Evolutionary conservation across 192 early-diverging fungal genomes (phyloP), one percentile per base, ranked within the genome.

Genomic region (Linderina pennispora): DNA sequence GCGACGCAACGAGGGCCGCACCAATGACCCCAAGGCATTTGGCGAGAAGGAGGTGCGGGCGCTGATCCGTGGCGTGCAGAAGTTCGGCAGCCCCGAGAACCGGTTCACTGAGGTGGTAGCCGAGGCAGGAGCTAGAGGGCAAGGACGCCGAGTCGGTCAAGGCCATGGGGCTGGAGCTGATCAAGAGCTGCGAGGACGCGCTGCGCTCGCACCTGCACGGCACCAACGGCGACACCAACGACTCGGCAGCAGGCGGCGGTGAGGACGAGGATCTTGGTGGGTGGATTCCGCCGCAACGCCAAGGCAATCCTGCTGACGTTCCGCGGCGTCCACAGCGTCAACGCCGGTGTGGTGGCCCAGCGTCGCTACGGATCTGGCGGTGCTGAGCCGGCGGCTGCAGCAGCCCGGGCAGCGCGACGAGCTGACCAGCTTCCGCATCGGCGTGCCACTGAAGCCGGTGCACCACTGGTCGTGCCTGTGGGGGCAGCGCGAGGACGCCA

Each of bases 401-500:
- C 57, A 58, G 53, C 56, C 75, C 0, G 42, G 47, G 20, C 15
- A 62, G 50, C 58, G 55, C 26, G 43, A 74, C 8, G 82, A 88
- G 26, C 55, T 72, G 9, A 65, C 72, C 1, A 83, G 82, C 49
- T 99, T 95, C 72, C 74, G 94, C 11, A 62, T 99, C 11, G 65
- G 76, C 11, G 67, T 79, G n/a, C 62, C 76, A n/a, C 55, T 93
- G 18, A 97, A 97, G 68, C 77, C 80, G 20, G 89, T 91, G 0
- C 67, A 80, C 50, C 83, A 86, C 44, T 98, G 95, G 95, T 72
- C 71, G 36, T 85, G 83, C 35, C 31, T 69, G 20, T 99, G 97
- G 97, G 80, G 84, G 3, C 83, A 82, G 42, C 82, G 82, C 33
- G 97, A 99, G 54, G 97, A 99, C 60, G 79, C 94, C 16, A 90